phyloP scores from a whole-genome alignment of 306 rosid genomes.

The Lathyrus sativus region DNA sequence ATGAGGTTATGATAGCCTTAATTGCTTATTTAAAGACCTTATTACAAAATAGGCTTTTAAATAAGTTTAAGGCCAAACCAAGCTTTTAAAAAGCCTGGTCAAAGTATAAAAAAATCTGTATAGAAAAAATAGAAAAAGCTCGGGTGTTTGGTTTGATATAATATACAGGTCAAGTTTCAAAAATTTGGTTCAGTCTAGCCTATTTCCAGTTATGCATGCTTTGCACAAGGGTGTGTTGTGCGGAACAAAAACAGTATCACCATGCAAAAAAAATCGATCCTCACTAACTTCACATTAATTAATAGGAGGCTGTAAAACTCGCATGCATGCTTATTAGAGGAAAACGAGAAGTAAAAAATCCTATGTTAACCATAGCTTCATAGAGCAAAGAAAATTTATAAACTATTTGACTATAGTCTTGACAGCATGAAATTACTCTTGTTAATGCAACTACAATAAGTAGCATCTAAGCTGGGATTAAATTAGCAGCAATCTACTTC shows the following conservation, averaged over 20 bases:
- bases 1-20: not conserved
- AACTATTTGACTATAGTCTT: conserved; percentile 3
- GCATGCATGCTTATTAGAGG: conserved; percentile 3
- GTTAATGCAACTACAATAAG: not conserved
- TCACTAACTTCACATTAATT: not conserved
- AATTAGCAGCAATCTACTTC: conserved; percentile 25
- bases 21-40: not conserved
- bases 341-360: conserved; percentile 25
- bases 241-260: conserved; percentile 24
- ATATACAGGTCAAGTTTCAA: not conserved
- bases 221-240: not conserved
- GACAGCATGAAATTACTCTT: not conserved
- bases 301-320: conserved; percentile 14
- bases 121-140: not conserved
- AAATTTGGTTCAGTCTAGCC: not conserved
- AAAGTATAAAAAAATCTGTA: not conserved
- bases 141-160: not conserved
- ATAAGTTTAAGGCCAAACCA: not conserved
- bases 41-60: not conserved
- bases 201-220: not conserved
- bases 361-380: conserved; percentile 10
- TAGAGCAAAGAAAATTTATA: conserved; percentile 1
- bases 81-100: not conserved
- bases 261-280: conserved; percentile 3
- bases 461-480: conserved; percentile 9